These are phyloP conservation scores for Paratinospora sagittata DNA, from an alignment of 164 flowering plant species.

Conservation along the genomic window DNA sequence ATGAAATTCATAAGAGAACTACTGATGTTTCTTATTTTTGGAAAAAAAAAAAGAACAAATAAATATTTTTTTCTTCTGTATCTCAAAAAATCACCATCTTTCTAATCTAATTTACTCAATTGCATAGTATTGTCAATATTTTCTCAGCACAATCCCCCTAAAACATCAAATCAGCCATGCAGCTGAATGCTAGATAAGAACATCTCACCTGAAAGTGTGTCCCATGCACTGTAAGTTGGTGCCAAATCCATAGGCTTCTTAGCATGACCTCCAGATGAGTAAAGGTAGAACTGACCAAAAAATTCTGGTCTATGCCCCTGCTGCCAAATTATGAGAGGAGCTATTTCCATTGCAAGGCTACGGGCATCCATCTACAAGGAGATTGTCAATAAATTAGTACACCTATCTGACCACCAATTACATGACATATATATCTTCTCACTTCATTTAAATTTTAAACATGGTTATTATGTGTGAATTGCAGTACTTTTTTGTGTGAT, in stretches of 20 bases:
- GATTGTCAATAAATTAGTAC: not conserved
- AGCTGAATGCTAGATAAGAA: not conserved
- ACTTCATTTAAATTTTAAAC: not conserved
- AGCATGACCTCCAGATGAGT: constrained; percentile 29
- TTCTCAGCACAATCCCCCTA: not conserved
- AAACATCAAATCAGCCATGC: not conserved
- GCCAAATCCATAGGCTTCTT: constrained; percentile 27
- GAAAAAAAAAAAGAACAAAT: not conserved
- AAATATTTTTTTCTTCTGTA: not conserved
- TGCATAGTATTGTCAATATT: not conserved
- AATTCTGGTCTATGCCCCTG: constrained; percentile 53
- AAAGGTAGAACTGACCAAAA: constrained; percentile 47
- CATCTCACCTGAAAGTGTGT: constrained; percentile 62
- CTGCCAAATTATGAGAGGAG: constrained; percentile 84
- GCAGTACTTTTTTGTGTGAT: no score
- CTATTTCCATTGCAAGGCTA: constrained; percentile 80
- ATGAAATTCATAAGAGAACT: no score
- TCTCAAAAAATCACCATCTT: not conserved
- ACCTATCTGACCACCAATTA: not conserved
- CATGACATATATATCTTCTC: not conserved
- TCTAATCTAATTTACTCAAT: no score
- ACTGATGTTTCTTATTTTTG: not conserved
- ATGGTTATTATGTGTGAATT: not conserved
- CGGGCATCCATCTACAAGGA: constrained; percentile 71
- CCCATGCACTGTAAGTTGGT: constrained; percentile 47